These are phyloP conservation scores for Capsicum pubescens DNA, from an alignment of 257 asterid genomes.

Conservation along the genomic window DNA sequence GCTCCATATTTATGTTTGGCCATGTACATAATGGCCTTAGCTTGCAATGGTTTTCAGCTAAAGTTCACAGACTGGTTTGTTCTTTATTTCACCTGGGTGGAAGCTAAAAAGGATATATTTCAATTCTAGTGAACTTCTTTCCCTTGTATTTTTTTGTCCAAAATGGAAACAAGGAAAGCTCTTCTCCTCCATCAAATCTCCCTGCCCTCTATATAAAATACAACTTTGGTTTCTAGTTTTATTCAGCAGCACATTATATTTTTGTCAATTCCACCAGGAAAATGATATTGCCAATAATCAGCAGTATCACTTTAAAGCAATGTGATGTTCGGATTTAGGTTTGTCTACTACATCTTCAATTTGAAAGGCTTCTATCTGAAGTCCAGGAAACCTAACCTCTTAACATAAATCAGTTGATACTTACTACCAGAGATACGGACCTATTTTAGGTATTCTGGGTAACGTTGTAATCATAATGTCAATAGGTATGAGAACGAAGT, in stretches of 20 bases:
- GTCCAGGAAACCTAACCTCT: not conserved
- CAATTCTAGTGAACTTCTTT: not conserved
- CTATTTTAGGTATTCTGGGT: not conserved
- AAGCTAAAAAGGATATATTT: not conserved
- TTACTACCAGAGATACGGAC: not conserved
- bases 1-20: not conserved
- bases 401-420: not conserved
- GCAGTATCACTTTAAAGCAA: not conserved
- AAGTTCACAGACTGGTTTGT: not conserved
- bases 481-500: not conserved
- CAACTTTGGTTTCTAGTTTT: slow-evolving; percentile 10
- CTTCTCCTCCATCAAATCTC: not conserved
- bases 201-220: not conserved
- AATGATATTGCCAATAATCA: not conserved
- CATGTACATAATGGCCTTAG: slow-evolving; percentile 6
- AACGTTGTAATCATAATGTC: not conserved
- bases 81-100: slow-evolving; percentile 14
- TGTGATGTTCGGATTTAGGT: not conserved
- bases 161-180: not conserved
- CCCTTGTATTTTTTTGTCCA: not conserved
- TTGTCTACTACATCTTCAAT: not conserved
- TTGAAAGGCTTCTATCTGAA: not conserved
- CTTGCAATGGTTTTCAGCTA: not conserved
- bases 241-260: not conserved
- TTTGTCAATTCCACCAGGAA: not conserved